Base-by-base conservation (phyloP, 108 stramenopile genomes). In the Nitzschia sp. region DNA sequence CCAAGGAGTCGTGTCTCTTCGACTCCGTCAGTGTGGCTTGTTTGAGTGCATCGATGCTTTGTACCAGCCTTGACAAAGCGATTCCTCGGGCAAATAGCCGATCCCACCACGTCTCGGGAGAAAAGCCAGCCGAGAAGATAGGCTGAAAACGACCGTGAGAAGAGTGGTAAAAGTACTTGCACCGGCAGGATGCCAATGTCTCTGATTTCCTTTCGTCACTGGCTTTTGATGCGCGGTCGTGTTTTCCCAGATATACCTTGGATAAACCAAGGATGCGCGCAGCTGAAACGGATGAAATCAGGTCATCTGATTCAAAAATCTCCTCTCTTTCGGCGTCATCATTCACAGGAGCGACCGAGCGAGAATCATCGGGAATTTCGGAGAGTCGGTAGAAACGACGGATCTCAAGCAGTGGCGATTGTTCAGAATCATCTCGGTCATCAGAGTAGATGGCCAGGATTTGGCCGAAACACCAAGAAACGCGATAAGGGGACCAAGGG, bases 241-340 rank as follows among this genome's bases (percentile, higher is more conserved):
- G 73, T 41, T 75, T 26, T 0, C 77, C 77, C 21, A 83, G 59
- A 33, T 73, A 69, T 15, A 84, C 29, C 3, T 73, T 47, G 11
- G 54, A 77, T 23, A 27, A 45, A 8, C 84, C 80, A 27, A 85
- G 69, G 47, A 85, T 32, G 23, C 32, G 25, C 9, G 68, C 56
- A 25, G 80, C 80, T 35, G 59, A 46, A 1, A 83, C 28, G 17
- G 58, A 71, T n/a, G 34, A 32, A 22, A 76, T 46, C 23, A 82
- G 32, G 16, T 66, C 58, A 53, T 83, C 64, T 29, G 86, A 75
- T 81, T 86, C 87, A 76, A 77, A 78, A 30, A 80, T 50, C 63
- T 74, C 67, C 75, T 85, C 61, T 48, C 66, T 28, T 3, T 50
- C 60, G 3, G 29, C 17, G 25, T 72, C 66, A 16, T 22, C 45